Conservation (phyloP, 75 land plant species). For the Cunninghamia lanceolata region DNA sequence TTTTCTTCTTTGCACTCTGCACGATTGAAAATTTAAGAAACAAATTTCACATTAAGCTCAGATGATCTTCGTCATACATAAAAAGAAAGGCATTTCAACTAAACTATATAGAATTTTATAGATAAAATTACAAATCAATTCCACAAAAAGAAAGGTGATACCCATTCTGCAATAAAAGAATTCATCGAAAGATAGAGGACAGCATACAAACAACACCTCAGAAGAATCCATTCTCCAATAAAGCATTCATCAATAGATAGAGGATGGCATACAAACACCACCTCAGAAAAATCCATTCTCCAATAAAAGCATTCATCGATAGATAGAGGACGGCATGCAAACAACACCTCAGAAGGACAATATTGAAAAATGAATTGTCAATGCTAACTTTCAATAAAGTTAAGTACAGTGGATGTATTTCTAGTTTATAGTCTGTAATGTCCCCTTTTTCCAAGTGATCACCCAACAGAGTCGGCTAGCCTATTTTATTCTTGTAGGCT, state of each 20-base stretch:
- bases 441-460: too few species aligned
- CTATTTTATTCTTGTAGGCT: too few species aligned
- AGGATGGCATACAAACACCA: background rate
- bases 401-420: background rate
- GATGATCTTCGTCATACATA: background rate
- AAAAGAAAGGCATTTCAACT: background rate
- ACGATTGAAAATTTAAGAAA: conserved; percentile 2
- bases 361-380: background rate
- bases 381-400: background rate
- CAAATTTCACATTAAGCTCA: background rate
- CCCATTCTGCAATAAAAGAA: background rate
- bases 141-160: background rate
- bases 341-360: background rate
- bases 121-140: background rate
- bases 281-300: background rate
- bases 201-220: background rate
- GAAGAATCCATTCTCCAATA: background rate
- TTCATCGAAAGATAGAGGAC: background rate
- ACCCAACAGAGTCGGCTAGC: too few species aligned
- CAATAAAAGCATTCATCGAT: background rate
- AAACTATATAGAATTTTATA: background rate
- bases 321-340: background rate
- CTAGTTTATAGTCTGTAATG: background rate
- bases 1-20: conserved; percentile 54
- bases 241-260: background rate